Evolutionary conservation across 2,329 filamentous ascomycete species (phyloP).

Genomic region (Colletotrichum euphorbiae): DNA sequence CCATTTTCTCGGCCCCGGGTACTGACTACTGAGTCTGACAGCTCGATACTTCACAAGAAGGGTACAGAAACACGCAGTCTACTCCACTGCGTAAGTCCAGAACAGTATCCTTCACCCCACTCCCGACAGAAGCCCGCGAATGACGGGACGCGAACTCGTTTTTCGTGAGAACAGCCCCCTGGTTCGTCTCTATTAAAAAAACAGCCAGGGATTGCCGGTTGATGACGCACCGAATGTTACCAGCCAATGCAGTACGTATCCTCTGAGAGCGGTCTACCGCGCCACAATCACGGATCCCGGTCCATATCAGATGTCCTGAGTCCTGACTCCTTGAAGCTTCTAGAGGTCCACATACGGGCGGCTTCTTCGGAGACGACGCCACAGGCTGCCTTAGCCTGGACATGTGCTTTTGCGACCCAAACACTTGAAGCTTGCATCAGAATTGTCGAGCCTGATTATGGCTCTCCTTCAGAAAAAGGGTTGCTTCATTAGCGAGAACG

Average conservation of each 20-base stretch:
- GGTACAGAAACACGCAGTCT: neutral
- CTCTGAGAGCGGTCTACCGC: constrained; percentile 23
- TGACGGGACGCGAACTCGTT: constrained; percentile 30
- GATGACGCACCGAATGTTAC: constrained; percentile 34
- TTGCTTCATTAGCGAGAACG: constrained; percentile 9
- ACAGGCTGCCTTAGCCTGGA: constrained; percentile 13
- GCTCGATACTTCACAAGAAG: neutral
- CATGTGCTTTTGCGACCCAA: neutral
- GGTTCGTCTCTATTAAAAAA: constrained; percentile 17
- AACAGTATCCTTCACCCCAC: constrained; percentile 18
- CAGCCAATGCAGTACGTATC: neutral
- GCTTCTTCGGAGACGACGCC: constrained; percentile 29
- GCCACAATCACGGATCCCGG: constrained; percentile 32
- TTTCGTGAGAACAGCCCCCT: constrained; percentile 21
- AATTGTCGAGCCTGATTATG: constrained; percentile 1
- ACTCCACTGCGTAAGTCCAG: neutral
- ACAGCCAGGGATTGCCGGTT: constrained; percentile 21
- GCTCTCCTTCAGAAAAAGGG: neutral
- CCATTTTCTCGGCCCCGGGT: neutral
- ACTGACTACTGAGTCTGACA: too few species aligned
- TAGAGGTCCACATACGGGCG: constrained; percentile 11
- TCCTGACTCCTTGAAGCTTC: neutral
- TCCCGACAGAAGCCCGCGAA: constrained; percentile 24
- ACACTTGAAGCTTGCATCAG: constrained; percentile 11
- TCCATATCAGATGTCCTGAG: constrained; percentile 23